phyloP scores from a whole-genome alignment of 2,329 filamentous ascomycete genomes.

The Plectosphaerella plurivora region DNA sequence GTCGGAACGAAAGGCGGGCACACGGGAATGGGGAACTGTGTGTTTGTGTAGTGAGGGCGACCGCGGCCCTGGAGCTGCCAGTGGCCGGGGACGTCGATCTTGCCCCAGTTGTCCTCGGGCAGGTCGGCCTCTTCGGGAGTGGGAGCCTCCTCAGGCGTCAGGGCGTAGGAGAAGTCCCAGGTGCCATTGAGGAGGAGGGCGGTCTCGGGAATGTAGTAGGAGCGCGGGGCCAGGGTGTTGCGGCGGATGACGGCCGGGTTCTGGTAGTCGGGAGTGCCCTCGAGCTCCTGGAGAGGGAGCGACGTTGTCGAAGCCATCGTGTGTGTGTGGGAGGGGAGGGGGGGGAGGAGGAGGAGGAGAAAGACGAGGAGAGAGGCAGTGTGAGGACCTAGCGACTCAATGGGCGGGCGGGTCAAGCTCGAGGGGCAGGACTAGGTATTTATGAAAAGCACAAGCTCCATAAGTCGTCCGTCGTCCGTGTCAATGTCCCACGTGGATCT shows the following conservation, averaged over 20 bases:
- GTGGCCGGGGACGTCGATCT: constrained; percentile 59
- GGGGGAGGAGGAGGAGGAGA: neutral
- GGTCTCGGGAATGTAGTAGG: constrained; percentile 48
- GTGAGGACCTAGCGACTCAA: too few relatives aligned
- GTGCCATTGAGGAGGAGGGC: constrained; percentile 47
- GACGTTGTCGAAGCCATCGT: constrained; percentile 17
- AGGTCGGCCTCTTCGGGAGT: constrained; percentile 20
- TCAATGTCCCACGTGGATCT: too few relatives aligned
- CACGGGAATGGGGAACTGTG: constrained; percentile 61
- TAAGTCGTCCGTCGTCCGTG: too few relatives aligned
- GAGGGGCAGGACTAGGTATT: neutral
- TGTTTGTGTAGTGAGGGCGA: constrained; percentile 64
- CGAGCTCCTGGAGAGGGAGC: constrained; percentile 27
- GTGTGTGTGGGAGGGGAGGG: neutral
- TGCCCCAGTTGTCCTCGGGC: constrained; percentile 34
- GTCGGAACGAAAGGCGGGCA: constrained; percentile 58
- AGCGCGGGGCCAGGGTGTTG: constrained; percentile 46
- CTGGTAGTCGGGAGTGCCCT: constrained; percentile 38
- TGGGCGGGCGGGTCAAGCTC: neutral
- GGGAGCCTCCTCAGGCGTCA: constrained; percentile 40
- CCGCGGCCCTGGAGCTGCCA: constrained; percentile 70
- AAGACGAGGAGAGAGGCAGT: neutral
- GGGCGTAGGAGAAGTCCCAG: constrained; percentile 52
- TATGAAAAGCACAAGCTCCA: too few relatives aligned
- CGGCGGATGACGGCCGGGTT: constrained; percentile 48